These are phyloP conservation scores for Dipteronia sinensis DNA, from an alignment of 345 rosid species.

Conservation along the genomic window DNA sequence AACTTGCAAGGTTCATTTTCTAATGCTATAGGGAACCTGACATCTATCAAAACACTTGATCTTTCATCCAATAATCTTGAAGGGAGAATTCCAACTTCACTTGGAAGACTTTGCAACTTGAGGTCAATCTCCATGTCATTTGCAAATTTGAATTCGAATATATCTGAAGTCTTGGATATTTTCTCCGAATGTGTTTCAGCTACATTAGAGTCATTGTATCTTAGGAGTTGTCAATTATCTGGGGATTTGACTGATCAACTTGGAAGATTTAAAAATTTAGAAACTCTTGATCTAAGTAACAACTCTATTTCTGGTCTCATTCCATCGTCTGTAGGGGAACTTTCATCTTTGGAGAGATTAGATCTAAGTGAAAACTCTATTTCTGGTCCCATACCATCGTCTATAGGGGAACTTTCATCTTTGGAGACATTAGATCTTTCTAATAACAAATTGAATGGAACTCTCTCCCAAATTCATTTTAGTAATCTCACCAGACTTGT, in stretches of 20 bases:
- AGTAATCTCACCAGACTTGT: not conserved
- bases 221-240: not conserved
- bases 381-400: not conserved
- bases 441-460: not conserved
- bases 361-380: accelerated
- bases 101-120: not conserved
- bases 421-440: not conserved
- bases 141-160: not conserved
- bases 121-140: not conserved
- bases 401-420: not conserved
- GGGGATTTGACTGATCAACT: not conserved
- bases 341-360: too few species aligned
- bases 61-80: not conserved
- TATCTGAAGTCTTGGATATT: not conserved
- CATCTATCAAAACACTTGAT: not conserved
- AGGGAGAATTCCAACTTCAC: not conserved
- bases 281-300: accelerated
- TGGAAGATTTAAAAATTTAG: not conserved
- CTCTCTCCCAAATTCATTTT: conserved; percentile 3
- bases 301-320: not conserved
- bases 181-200: not conserved
- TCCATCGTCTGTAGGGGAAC: not conserved
- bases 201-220: not conserved
- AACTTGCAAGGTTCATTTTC: conserved; percentile 20
- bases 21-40: conserved; percentile 13